These are phyloP conservation scores for Acanthamoeba culbertsoni DNA, from an alignment of 208 protist genomes.

Conservation along the genomic window DNA sequence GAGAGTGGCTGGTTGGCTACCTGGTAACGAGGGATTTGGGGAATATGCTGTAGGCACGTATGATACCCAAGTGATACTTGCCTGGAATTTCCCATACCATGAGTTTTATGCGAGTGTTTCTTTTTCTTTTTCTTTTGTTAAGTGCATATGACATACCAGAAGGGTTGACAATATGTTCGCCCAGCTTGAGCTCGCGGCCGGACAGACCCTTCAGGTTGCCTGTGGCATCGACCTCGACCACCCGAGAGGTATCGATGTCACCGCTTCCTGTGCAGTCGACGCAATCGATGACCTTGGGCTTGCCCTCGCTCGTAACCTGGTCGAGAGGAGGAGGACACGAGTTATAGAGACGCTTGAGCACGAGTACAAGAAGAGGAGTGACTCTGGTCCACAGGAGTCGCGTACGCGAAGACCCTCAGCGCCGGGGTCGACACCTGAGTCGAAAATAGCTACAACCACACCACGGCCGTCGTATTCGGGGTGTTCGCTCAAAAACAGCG, in stretches of 20 bases:
- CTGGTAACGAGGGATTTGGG: neutral
- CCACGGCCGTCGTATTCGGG: constrained; percentile 71
- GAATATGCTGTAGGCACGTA: constrained; percentile 61
- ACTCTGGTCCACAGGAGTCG: neutral
- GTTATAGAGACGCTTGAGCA: neutral
- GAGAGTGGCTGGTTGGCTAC: neutral
- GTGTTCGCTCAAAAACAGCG: constrained; percentile 57
- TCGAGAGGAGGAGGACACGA: neutral
- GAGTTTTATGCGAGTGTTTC: too few species aligned
- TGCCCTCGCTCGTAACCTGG: constrained; percentile 72
- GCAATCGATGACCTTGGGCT: constrained; percentile 76
- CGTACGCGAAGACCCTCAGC: constrained; percentile 72
- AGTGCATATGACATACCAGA: too few species aligned
- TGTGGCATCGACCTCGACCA: constrained; percentile 37
- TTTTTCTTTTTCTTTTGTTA: too few species aligned
- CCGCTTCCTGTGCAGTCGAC: constrained; percentile 76
- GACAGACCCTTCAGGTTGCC: constrained; percentile 51
- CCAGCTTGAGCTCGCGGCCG: constrained; percentile 57
- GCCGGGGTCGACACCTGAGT: constrained; percentile 77
- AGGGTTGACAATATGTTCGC: constrained; percentile 51
- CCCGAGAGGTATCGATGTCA: constrained; percentile 72
- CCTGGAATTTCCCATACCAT: neutral
- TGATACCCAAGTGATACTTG: constrained; percentile 65
- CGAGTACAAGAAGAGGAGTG: neutral
- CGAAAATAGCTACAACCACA: constrained; percentile 75